phyloP scores from a whole-genome alignment of 2,329 filamentous ascomycete genomes.

The Coniochaeta sp. region DNA sequence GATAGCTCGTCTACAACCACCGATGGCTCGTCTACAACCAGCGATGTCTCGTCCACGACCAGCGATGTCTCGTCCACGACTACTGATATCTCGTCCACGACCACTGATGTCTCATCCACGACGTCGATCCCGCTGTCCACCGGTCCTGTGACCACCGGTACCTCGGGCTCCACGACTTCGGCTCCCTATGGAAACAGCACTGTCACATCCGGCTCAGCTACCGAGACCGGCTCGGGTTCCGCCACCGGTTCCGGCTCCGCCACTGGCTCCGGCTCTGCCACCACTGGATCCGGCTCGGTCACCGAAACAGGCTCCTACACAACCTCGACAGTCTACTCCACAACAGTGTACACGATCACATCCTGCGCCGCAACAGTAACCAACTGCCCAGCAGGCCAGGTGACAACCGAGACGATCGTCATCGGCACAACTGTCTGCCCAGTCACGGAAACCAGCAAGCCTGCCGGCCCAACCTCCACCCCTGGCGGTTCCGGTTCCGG shows the following conservation, averaged over 20 bases:
- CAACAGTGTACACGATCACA: conserved; percentile 24
- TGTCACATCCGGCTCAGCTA: not conserved
- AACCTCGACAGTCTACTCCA: conserved; percentile 24
- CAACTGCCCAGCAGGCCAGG: conserved; percentile 16
- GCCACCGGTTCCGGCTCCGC: not conserved
- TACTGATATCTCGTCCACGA: too few relatives aligned
- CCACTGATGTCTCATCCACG: not conserved
- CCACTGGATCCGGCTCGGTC: conserved; percentile 1
- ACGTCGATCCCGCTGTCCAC: not conserved
- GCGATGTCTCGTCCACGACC: not conserved
- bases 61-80: not conserved
- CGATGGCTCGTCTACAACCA: not conserved
- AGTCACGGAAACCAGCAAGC: conserved; percentile 8
- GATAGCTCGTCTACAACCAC: not conserved
- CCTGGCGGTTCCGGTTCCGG: not conserved
- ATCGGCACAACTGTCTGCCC: conserved; percentile 24
- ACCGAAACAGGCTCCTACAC: conserved; percentile 7
- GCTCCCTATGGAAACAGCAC: not conserved
- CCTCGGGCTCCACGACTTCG: not conserved
- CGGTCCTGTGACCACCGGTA: not conserved
- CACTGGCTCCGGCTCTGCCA: not conserved
- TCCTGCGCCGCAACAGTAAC: conserved; percentile 19
- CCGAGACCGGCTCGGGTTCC: not conserved
- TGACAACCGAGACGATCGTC: conserved; percentile 20
- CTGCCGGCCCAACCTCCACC: not conserved